A percentile compares a stretch with the other conserved stretches of the same genome.
phyloP scores from a whole-genome alignment of 305 asterid genomes.

The Andrographis paniculata region DNA sequence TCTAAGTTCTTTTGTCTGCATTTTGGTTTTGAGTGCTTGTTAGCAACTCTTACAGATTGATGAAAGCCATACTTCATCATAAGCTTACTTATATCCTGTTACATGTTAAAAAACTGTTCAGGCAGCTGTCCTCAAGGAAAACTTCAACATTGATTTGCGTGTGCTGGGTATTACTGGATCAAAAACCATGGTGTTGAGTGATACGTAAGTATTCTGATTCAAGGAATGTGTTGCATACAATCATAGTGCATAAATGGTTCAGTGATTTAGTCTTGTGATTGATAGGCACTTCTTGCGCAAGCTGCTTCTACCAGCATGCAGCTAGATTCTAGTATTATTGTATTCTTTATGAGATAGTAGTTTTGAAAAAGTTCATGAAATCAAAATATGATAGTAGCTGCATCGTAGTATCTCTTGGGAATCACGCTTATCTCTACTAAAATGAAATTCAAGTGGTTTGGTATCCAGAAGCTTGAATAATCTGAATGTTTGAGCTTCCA shows the following conservation, averaged over 20 bases:
- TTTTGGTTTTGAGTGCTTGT: background rate
- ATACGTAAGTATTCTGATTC: constrained; percentile 42
- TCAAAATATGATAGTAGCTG: background rate
- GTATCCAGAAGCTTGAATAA: background rate
- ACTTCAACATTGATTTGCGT: constrained; percentile 88
- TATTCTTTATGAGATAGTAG: background rate
- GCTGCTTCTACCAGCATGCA: background rate
- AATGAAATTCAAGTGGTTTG: background rate
- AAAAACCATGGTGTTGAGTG: constrained; percentile 63
- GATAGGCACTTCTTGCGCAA: background rate
- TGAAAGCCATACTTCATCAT: too few species aligned
- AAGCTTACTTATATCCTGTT: background rate
- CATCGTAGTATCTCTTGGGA: background rate
- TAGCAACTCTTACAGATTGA: background rate
- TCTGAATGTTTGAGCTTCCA: background rate
- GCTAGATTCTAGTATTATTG: background rate
- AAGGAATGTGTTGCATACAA: background rate
- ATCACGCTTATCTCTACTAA: background rate
- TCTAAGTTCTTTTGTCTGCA: background rate
- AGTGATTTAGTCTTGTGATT: background rate
- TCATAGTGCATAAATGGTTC: background rate
- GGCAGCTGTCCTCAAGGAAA: constrained; percentile 92
- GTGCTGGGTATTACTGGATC: constrained; percentile 90
- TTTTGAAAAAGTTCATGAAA: background rate
- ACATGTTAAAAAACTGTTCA: constrained; percentile 24